Evolutionary conservation across 2,329 filamentous ascomycete species (phyloP).

Genomic region (Taxawa tesnikishii): DNA sequence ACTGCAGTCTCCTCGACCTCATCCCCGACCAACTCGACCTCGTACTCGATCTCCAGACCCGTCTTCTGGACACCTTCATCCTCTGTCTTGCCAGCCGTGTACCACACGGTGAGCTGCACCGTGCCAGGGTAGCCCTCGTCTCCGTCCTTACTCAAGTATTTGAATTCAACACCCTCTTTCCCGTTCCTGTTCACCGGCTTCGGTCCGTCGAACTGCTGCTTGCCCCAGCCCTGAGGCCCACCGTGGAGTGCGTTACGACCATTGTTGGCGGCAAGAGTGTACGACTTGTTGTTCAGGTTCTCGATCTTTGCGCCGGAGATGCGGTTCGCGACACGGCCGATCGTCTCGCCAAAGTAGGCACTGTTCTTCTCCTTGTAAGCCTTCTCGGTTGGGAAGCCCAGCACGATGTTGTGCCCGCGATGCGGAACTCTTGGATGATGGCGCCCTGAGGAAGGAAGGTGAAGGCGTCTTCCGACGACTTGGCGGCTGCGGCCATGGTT

Average conservation of each 20-base stretch:
- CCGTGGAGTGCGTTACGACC: slow-evolving; percentile 53
- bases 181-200: slow-evolving; percentile 40
- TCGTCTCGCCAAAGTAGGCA: slow-evolving; percentile 84
- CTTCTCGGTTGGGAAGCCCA: slow-evolving; percentile 65
- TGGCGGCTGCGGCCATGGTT: not conserved
- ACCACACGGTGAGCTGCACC: slow-evolving; percentile 65
- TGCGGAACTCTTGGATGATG: slow-evolving; percentile 67
- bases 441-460: slow-evolving; percentile 64
- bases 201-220: slow-evolving; percentile 64
- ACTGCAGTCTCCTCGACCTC: slow-evolving; percentile 79
- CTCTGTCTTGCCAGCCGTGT: slow-evolving; percentile 60
- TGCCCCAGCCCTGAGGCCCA: slow-evolving; percentile 62
- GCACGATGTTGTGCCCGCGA: slow-evolving; percentile 76
- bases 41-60: slow-evolving; percentile 77
- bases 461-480: slow-evolving; percentile 26
- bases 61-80: slow-evolving; percentile 49
- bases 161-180: slow-evolving; percentile 32
- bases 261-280: slow-evolving; percentile 64
- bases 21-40: slow-evolving; percentile 63
- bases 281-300: slow-evolving; percentile 58
- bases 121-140: slow-evolving; percentile 87
- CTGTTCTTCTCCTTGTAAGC: slow-evolving; percentile 64
- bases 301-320: slow-evolving; percentile 60
- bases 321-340: slow-evolving; percentile 74
- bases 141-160: slow-evolving; percentile 57